Percentiles rank a stretch among this genome's conserved stretches.
These are phyloP conservation scores for Aspergillus bombycis DNA, from an alignment of 2,329 filamentous ascomycete species.

Conservation along the genomic window DNA sequence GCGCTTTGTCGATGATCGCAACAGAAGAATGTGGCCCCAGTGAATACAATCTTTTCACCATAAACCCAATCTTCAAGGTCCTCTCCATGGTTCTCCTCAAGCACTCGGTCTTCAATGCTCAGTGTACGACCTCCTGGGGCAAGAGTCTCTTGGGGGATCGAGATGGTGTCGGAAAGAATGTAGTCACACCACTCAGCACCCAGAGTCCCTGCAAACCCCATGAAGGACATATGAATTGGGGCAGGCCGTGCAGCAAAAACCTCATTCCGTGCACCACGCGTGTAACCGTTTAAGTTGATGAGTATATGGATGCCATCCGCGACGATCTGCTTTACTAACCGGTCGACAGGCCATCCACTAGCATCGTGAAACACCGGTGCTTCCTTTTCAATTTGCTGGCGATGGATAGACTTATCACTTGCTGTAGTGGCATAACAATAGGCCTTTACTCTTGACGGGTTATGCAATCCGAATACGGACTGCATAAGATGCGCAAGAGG, in stretches of 20 bases:
- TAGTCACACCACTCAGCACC: constrained; percentile 99
- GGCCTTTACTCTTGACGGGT: constrained; percentile 72
- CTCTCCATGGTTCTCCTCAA: constrained; percentile 67
- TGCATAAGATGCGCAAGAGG: constrained; percentile 97
- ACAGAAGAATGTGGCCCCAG: constrained; percentile 94
- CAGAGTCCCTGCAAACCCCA: constrained; percentile 95
- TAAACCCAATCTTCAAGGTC: constrained; percentile 86
- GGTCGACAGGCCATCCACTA: constrained; percentile 82
- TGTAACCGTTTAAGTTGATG: constrained; percentile 98
- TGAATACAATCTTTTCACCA: constrained; percentile 94
- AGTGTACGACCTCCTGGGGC: constrained; percentile 78
- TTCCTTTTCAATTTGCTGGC: constrained; percentile 89
- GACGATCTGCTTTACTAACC: constrained; percentile 82
- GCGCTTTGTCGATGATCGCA: constrained; percentile 95
- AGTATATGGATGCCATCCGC: constrained; percentile 89
- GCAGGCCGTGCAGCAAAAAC: constrained; percentile 93
- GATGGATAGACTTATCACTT: constrained; percentile 86
- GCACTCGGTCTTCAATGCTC: constrained; percentile 67
- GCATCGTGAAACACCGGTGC: constrained; percentile 89
- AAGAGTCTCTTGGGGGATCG: constrained; percentile 79
- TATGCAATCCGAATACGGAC: constrained; percentile 92
- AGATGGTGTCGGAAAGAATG: constrained; percentile 84
- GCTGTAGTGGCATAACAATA: constrained; percentile 95
- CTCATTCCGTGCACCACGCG: constrained; percentile 92
- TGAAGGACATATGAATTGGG: constrained; percentile 98